Conservation (phyloP, 2,329 filamentous ascomycete genomes). For the Neonectria coccinea region DNA sequence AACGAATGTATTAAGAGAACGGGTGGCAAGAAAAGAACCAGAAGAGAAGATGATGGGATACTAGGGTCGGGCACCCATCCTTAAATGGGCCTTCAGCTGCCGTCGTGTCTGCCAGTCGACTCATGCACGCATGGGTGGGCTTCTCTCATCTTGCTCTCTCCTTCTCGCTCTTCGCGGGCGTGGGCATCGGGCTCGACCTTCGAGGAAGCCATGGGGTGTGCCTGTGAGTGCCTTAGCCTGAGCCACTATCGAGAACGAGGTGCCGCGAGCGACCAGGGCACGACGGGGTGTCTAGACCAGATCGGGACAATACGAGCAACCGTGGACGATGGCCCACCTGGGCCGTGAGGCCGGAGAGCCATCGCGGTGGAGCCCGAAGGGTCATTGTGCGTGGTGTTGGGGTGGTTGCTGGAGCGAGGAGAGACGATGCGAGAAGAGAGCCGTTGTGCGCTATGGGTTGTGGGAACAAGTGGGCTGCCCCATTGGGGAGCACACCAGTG, state of each 20-base stretch:
- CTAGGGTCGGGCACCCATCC: conserved; percentile 30
- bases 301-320: conserved; percentile 21
- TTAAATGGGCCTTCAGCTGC: conserved; percentile 38
- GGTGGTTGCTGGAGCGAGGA: neutral
- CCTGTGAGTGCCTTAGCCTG: conserved; percentile 33
- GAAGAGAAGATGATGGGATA: neutral
- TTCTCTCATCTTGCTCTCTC: conserved; percentile 19
- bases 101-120: conserved; percentile 7
- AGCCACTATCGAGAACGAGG: conserved; percentile 33
- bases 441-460: neutral
- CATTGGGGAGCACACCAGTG: neutral
- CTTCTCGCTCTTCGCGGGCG: conserved; percentile 15
- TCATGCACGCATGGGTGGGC: conserved; percentile 9
- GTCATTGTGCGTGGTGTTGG: neutral
- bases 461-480: neutral
- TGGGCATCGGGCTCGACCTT: neutral
- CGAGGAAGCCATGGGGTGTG: conserved; percentile 25
- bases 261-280: neutral
- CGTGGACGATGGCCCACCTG: neutral
- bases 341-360: conserved; percentile 2
- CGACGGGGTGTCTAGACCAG: neutral
- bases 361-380: neutral
- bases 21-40: conserved; percentile 33
- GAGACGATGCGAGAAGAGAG: neutral
- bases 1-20: conserved; percentile 36